Conservation (phyloP, 2,329 filamentous ascomycete species). For the Neopestalotiopsis sp. region DNA sequence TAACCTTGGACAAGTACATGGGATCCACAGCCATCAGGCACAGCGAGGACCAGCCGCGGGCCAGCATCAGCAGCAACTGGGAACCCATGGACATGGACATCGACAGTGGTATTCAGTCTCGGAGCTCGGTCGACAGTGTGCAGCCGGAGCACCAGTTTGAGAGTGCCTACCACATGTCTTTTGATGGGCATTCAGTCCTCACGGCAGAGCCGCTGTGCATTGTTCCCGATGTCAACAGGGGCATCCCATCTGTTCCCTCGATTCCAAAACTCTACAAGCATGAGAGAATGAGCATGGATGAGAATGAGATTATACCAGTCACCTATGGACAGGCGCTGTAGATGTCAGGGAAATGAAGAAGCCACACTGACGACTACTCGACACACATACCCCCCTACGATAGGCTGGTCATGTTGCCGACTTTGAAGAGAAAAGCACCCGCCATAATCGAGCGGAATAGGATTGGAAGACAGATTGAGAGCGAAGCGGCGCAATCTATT, state of each 20-base stretch:
- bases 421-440: background rate
- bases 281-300: background rate
- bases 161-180: constrained; percentile 1
- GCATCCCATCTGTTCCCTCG: constrained; percentile 49
- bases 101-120: constrained; percentile 7
- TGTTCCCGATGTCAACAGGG: constrained; percentile 51
- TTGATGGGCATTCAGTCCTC: constrained; percentile 2
- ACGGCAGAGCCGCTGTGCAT: constrained; percentile 40
- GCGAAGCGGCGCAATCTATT: background rate
- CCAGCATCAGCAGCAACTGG: background rate
- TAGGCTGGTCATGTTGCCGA: background rate
- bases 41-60: background rate
- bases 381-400: background rate
- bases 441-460: background rate
- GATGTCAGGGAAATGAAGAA: background rate
- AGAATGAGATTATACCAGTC: constrained; percentile 12
- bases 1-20: constrained; percentile 11
- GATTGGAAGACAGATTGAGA: background rate
- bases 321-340: constrained; percentile 15
- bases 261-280: constrained; percentile 47
- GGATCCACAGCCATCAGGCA: background rate
- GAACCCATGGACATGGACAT: constrained; percentile 18
- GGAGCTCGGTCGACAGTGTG: background rate
- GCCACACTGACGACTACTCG: background rate
- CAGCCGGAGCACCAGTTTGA: constrained; percentile 1